Conservation (phyloP, 2,329 filamentous ascomycete genomes). For the Fusarium praegraminearum region DNA sequence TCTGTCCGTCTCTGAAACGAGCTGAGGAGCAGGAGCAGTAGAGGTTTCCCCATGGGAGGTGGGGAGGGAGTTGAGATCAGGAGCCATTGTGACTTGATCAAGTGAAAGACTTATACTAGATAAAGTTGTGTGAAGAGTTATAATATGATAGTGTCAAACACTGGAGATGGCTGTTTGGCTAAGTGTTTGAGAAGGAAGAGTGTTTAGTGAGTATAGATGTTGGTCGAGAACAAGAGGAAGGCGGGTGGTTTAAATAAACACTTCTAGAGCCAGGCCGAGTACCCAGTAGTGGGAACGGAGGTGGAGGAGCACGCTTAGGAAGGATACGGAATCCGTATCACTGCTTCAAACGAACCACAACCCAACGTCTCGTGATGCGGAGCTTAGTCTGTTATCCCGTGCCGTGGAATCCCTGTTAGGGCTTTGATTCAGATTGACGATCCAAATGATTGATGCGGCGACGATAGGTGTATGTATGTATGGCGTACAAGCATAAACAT, state of each 20-base stretch:
- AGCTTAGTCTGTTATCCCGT: constrained; percentile 18
- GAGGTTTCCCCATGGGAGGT: constrained; percentile 58
- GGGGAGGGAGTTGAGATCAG: constrained; percentile 79
- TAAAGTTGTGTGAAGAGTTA: neutral
- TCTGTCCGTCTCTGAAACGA: constrained; percentile 46
- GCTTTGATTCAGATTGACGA: constrained; percentile 28
- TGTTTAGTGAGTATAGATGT: neutral
- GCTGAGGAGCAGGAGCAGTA: constrained; percentile 27
- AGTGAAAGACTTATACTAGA: constrained; percentile 1
- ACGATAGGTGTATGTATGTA: neutral
- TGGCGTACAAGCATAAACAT: constrained; percentile 1
- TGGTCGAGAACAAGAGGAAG: constrained; percentile 1
- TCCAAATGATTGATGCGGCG: constrained; percentile 10
- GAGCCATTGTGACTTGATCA: constrained; percentile 66
- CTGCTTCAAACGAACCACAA: constrained; percentile 26
- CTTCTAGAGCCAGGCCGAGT: neutral
- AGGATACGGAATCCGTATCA: constrained; percentile 2
- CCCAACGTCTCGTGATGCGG: constrained; percentile 32
- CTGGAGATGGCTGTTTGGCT: constrained; percentile 3
- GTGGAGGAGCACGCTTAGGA: neutral
- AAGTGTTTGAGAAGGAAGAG: constrained; percentile 6
- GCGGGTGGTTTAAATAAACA: constrained; percentile 28
- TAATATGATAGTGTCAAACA: neutral
- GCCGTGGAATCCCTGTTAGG: constrained; percentile 27
- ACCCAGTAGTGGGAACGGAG: neutral